Evolutionary conservation across 1,284 basidiomycete genomes (phyloP).

Genomic region (Jaminaea rosea): DNA sequence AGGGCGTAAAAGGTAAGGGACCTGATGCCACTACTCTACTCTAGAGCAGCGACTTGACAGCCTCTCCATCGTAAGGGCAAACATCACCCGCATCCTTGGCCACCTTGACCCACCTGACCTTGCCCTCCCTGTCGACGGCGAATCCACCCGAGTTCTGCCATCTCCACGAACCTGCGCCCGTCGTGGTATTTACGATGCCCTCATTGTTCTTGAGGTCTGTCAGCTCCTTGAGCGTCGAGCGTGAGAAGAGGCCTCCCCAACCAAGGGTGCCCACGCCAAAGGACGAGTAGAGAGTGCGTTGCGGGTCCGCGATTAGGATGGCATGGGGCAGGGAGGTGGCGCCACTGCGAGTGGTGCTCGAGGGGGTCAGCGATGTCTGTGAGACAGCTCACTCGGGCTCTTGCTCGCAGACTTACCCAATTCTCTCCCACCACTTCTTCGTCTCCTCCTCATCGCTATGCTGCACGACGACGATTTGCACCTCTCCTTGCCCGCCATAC

Average conservation of each 20-base stretch:
- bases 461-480: conserved; percentile 11
- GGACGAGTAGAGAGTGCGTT: conserved; percentile 7
- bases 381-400: background rate
- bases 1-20: no score
- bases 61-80: conserved; percentile 6
- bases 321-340: background rate
- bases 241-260: conserved; percentile 4
- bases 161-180: conserved; percentile 7
- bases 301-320: conserved; percentile 8
- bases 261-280: conserved; percentile 11
- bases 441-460: conserved; percentile 7
- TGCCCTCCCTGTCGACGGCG: conserved; percentile 10
- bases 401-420: conserved; percentile 6
- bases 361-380: background rate
- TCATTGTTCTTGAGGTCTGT: conserved; percentile 7
- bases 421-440: conserved; percentile 9
- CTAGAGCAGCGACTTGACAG: conserved; percentile 4
- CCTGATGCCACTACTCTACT: no score
- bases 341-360: background rate
- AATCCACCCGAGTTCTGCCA: conserved; percentile 18
- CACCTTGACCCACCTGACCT: conserved; percentile 12
- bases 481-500: background rate
- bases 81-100: conserved; percentile 13
- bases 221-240: conserved; percentile 3
- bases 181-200: conserved; percentile 12